Evolutionary conservation across 2,329 filamentous ascomycete genomes (phyloP), one percentile per base, ranked within the genome.

Genomic region (Aspergillus ibericus): DNA sequence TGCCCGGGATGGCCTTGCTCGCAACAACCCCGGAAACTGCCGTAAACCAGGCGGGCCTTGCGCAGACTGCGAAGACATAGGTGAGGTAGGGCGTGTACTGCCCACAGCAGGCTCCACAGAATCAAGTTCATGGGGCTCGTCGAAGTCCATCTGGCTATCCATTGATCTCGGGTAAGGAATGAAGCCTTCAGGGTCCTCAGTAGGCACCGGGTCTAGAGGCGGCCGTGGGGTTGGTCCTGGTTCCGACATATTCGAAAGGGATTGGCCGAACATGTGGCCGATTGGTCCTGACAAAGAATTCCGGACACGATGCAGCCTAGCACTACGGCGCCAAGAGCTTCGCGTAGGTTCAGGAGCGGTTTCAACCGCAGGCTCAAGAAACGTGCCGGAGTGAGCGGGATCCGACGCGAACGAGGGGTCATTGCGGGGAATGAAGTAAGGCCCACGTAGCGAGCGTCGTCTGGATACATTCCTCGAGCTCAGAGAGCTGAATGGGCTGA

Each of bases 1-100:
- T 27, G 82, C 71, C 54, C 85, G 75, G 20, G 83, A 81, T 47
- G 84, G 79, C 55, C 84, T 76, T 60, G 84, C 77, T 58, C 85
- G 78, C 13, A 83, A 65, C 25, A 78, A 68, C 44, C 72, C 72
- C 18, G 77, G 75, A 32, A 80, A 69, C 29, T 76, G 72, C 54
- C 78, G 72, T 59, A 74, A 66, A 34, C 69, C 66, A 48, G 70
- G 64, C 49, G 74, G 63, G 16, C 67, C 68, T 53, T 73, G 70
- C 58, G 62, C 65, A 25, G 69, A 69, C 48, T 69, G 68, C 35
- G 66, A 59, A 32, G 64, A 63, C 34, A 65, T 65, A 48, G 67
- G 64, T 16, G 72, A 66, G n/a, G 61, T 58, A 4, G 72, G 67
- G 15, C 70, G 65, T 34, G 64, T 65, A n/a, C 66, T 68, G 34